Evolutionary conservation across 768 basidiomycete species (phyloP).

Genomic region (Phanerochaete sordida): DNA sequence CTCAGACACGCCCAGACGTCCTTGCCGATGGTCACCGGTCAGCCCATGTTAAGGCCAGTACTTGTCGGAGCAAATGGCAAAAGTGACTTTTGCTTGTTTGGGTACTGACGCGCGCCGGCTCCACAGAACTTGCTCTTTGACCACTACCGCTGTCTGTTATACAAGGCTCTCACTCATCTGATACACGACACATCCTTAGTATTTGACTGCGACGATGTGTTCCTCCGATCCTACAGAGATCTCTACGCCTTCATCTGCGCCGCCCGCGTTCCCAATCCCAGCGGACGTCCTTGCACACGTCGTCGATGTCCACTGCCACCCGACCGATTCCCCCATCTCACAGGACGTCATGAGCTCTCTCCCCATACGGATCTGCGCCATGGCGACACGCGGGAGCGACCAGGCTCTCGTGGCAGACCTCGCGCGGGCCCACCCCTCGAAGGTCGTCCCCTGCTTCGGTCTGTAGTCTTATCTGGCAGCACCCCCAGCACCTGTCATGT

Average conservation of each 20-base stretch:
- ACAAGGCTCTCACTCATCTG: too few relatives aligned
- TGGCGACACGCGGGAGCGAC: conserved; percentile 67
- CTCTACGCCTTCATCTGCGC: not conserved
- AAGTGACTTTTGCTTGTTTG: too few relatives aligned
- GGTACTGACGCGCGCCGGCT: too few relatives aligned
- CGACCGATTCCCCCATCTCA: conserved; percentile 67
- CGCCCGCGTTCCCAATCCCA: not conserved
- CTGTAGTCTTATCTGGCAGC: conserved; percentile 14
- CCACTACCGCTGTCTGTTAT: too few relatives aligned
- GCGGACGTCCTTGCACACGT: conserved; percentile 57
- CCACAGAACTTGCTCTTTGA: too few relatives aligned
- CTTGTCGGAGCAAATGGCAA: too few relatives aligned
- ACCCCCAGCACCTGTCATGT: not conserved
- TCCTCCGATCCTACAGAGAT: not conserved
- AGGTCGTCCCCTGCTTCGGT: conserved; percentile 90
- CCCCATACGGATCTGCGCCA: conserved; percentile 73
- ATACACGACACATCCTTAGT: not conserved
- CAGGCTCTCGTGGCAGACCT: conserved; percentile 69
- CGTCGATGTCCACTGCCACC: conserved; percentile 90
- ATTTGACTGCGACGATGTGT: not conserved
- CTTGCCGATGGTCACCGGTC: too few relatives aligned
- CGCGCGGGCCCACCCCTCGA: conserved; percentile 54
- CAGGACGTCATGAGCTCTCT: conserved; percentile 50
- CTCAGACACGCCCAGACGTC: too few relatives aligned
- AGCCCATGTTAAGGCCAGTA: too few relatives aligned